Evolutionary conservation across 768 basidiomycete species (phyloP).

Genomic region (Mycena galopus): DNA sequence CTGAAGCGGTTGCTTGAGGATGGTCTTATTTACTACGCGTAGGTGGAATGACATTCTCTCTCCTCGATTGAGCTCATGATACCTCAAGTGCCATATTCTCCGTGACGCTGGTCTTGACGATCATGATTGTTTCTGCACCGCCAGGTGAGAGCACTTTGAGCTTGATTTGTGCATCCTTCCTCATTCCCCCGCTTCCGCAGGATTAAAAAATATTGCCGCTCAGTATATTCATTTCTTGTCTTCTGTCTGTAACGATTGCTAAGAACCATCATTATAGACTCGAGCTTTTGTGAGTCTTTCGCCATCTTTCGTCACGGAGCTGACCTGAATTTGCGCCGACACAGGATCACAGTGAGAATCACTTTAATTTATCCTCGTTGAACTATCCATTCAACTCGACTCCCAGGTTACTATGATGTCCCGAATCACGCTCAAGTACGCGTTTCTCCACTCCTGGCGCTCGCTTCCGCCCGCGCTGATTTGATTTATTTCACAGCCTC

Average conservation of each 20-base stretch:
- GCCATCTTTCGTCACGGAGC: background rate
- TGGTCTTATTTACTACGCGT: conserved; percentile 63
- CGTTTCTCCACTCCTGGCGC: too few relatives aligned
- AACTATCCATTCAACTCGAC: conserved; percentile 36
- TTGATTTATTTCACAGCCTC: conserved; percentile 39
- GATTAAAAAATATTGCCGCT: conserved; percentile 60
- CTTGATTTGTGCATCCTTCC: background rate
- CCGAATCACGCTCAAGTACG: conserved; percentile 68
- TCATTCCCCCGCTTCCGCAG: conserved; percentile 27
- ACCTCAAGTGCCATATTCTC: conserved; percentile 57
- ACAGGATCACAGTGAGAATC: conserved; percentile 41
- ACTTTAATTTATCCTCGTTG: background rate
- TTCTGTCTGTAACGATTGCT: background rate
- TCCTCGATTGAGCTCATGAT: background rate
- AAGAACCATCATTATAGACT: conserved; percentile 41
- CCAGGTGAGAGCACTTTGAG: conserved; percentile 24
- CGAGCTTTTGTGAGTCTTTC: conserved; percentile 53
- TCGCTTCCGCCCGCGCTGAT: background rate
- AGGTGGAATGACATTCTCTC: background rate
- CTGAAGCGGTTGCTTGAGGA: conserved; percentile 58
- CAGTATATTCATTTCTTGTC: conserved; percentile 52
- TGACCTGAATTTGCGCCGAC: background rate
- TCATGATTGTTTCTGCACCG: conserved; percentile 62
- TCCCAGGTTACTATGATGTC: conserved; percentile 72
- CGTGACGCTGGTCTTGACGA: conserved; percentile 57